A percentile compares a stretch with the other conserved stretches of the same genome.
These are phyloP conservation scores for Geranomyces variabilis DNA, from an alignment of 192 early-diverging fungal species.

Conservation along the genomic window DNA sequence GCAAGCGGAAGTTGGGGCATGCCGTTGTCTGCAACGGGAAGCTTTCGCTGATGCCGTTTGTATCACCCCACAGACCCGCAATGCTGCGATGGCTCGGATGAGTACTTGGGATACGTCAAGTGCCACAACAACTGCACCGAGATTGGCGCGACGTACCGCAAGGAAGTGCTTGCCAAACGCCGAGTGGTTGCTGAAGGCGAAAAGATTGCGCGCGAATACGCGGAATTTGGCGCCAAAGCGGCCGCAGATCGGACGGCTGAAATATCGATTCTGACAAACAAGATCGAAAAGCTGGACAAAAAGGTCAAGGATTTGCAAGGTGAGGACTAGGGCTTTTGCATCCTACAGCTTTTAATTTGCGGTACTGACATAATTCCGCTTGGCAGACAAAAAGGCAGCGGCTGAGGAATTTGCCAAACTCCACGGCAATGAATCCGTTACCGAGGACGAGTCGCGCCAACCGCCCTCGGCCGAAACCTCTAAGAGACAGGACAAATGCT, in stretches of 20 bases:
- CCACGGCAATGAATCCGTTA: slow-evolving; percentile 20
- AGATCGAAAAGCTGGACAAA: slow-evolving; percentile 38
- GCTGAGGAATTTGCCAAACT: slow-evolving; percentile 38
- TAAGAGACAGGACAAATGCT: slow-evolving; percentile 6
- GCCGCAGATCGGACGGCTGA: slow-evolving; percentile 5
- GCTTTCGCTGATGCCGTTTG: slow-evolving; percentile 2
- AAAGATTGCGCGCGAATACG: slow-evolving; percentile 31
- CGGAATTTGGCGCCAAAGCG: slow-evolving; percentile 18
- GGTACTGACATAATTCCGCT: background rate
- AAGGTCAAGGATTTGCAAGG: slow-evolving; percentile 42
- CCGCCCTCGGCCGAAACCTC: background rate
- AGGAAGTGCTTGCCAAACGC: slow-evolving; percentile 5
- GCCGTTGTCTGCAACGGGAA: background rate
- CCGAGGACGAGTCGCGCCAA: slow-evolving; percentile 19
- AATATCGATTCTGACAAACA: slow-evolving; percentile 42
- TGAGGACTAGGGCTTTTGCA: slow-evolving; percentile 25
- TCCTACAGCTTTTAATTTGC: background rate
- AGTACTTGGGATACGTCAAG: slow-evolving; percentile 58
- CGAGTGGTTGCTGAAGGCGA: slow-evolving; percentile 30
- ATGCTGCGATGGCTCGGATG: slow-evolving; percentile 97
- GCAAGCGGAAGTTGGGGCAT: background rate
- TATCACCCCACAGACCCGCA: slow-evolving; percentile 68
- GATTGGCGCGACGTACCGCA: slow-evolving; percentile 41
- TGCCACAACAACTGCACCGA: slow-evolving; percentile 82
- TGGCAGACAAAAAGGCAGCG: slow-evolving; percentile 31